Conservation (phyloP, 225 moss, liverwort and hornwort species). For the Ulota crispa region DNA sequence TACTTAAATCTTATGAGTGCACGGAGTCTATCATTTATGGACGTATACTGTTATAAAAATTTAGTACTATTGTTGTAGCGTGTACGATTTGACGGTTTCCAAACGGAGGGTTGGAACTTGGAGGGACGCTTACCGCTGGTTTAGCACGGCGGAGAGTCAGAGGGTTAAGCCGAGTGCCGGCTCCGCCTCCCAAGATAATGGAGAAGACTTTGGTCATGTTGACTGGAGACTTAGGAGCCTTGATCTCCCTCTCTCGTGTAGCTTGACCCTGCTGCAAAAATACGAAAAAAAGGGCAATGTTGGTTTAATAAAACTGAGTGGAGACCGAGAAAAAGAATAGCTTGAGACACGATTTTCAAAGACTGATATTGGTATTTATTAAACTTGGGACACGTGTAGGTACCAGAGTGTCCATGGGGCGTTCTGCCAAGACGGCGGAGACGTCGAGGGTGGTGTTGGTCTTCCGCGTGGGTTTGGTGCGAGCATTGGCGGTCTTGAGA, state of each 20-base stretch:
- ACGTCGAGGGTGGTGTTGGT: not conserved
- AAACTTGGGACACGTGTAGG: not conserved
- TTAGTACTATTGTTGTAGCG: not conserved
- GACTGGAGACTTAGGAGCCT: constrained; percentile 25
- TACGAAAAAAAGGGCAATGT: not conserved
- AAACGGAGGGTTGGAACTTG: too few relatives aligned
- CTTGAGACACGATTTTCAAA: not conserved
- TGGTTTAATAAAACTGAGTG: not conserved
- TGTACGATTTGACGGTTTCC: too few relatives aligned
- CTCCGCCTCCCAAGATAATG: constrained; percentile 52
- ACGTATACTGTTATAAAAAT: not conserved
- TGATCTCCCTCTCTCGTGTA: constrained; percentile 32
- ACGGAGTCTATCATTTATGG: not conserved
- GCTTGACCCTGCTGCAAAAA: constrained; percentile 29
- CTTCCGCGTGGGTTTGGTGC: not conserved
- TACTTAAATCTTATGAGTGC: not conserved
- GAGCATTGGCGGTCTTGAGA: not conserved
- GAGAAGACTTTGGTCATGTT: constrained; percentile 50
- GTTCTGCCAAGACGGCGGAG: constrained; percentile 50
- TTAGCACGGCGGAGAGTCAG: constrained; percentile 50
- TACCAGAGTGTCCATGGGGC: constrained; percentile 55
- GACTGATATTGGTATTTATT: not conserved
- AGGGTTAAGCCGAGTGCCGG: constrained; percentile 49
- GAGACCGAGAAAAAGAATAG: not conserved
- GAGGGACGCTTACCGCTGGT: constrained; percentile 35